A percentile compares a stretch with the other conserved stretches of the same genome.
These are phyloP conservation scores for Penicillium canescens DNA, from an alignment of 495 filamentous ascomycete genomes.

Conservation along the genomic window DNA sequence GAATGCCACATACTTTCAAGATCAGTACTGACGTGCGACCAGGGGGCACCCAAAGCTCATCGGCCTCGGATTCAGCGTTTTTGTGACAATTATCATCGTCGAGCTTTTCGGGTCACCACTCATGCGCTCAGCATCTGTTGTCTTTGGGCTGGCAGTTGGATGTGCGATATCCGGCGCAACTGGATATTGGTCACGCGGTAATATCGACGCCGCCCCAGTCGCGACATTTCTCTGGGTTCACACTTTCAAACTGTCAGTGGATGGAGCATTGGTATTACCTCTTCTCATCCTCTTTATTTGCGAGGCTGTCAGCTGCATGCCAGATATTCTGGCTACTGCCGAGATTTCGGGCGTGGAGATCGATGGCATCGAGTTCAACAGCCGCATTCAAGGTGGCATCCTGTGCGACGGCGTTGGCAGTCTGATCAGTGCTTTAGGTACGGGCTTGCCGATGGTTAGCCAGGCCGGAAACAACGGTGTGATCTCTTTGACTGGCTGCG, in stretches of 20 bases:
- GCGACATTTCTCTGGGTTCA: conserved; percentile 86
- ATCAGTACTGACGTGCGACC: background rate
- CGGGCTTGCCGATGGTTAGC: conserved; percentile 74
- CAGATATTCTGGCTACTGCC: conserved; percentile 82
- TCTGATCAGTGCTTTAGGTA: conserved; percentile 70
- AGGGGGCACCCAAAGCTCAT: conserved; percentile 76
- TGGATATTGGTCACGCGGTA: conserved; percentile 70
- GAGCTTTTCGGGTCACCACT: conserved; percentile 75
- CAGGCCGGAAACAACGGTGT: conserved; percentile 85
- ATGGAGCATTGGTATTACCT: conserved; percentile 75
- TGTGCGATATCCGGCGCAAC: conserved; percentile 79
- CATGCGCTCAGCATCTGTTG: conserved; percentile 69
- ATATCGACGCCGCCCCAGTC: conserved; percentile 64
- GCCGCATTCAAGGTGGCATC: conserved; percentile 80
- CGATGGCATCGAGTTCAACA: conserved; percentile 73
- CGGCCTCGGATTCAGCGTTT: conserved; percentile 83
- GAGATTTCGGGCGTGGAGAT: conserved; percentile 75
- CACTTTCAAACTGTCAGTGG: conserved; percentile 75
- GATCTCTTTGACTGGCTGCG: conserved; percentile 80
- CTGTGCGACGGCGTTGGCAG: conserved; percentile 80
- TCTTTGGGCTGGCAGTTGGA: conserved; percentile 73
- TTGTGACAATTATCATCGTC: conserved; percentile 74
- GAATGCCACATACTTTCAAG: background rate
- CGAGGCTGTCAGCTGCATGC: conserved; percentile 76
- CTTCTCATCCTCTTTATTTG: conserved; percentile 58